Base-by-base conservation (phyloP, 1,284 basidiomycete genomes). In the Ceratobasidium sp. region DNA sequence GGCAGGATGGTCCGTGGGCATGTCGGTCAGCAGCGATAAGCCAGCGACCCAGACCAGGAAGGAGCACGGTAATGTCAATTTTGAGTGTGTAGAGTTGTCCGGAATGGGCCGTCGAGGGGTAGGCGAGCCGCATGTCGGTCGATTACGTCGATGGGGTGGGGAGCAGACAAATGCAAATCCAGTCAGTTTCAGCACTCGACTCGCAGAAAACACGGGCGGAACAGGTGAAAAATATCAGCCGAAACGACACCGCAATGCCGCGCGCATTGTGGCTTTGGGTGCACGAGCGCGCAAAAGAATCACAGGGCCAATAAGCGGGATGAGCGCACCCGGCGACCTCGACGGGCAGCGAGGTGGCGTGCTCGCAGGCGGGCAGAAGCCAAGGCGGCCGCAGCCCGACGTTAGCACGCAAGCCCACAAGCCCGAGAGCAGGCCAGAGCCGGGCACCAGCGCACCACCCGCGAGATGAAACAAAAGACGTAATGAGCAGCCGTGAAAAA, bases 391-490 rank as follows among this genome's bases (percentile, higher is more conserved):
- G 29, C 19, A 63, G 41, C 61, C 29, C 2, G 6, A 8, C 13
- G 3, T 19, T 11, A n/a, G 7, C 56, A 19, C 6, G 51, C 51
- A 27, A 6, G 51, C 22, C 2, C 51, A 53, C 22, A 53, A 53
- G 14, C 4, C 14, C 48, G 14, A 5, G 16, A 48, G 37, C 62
- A n/a, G 8, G 43, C 8, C n/a, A 46, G 9, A 48, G n/a, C 22
- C n/a, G n/a, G n/a, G n/a, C n/a, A 43, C 19, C 4, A 43, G 31
- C 24, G 27, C 51, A 56, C 49, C 9, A 22, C 13, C 1, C 24
- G 65, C 65, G 65, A 68, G 65, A 68, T 68, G 65, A 68, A 68
- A 68, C 49, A 6, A 7, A 56, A 68, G 51, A 56, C 51, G 65
- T 68, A 56, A 68, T 68, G 9, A 51, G 51, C 31, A 29, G 24